These are phyloP conservation scores for Oryza coarctata DNA, from an alignment of 176 grass and related monocot species.

Conservation along the genomic window DNA sequence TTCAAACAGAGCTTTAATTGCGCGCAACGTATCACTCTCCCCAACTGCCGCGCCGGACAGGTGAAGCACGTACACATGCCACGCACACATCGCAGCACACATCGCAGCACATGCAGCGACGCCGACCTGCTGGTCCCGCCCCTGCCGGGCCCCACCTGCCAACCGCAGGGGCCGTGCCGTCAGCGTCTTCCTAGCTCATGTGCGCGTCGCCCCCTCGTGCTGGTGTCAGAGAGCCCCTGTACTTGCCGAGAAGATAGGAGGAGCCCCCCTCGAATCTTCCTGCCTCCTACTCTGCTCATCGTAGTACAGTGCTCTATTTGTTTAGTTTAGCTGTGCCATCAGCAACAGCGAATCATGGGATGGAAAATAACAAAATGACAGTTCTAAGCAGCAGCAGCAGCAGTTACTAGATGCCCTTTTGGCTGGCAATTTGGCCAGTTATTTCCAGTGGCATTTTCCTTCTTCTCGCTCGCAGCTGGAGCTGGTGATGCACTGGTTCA, in stretches of 20 bases:
- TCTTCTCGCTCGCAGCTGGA: background rate
- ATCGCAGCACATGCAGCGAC: constrained; percentile 18
- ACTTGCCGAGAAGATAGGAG: constrained; percentile 32
- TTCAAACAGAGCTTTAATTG: background rate
- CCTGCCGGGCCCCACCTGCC: background rate
- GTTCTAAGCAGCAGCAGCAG: background rate
- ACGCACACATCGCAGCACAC: too few species aligned
- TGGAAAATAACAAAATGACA: background rate
- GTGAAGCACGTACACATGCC: background rate
- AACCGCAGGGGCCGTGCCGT: background rate
- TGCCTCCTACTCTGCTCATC: constrained; percentile 4
- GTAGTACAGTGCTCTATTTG: background rate
- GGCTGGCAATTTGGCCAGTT: constrained; percentile 14
- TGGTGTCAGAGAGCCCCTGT: constrained; percentile 20
- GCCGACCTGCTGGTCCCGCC: background rate
- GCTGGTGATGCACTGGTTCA: background rate
- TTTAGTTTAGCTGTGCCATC: constrained; percentile 9
- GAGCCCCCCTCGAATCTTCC: constrained; percentile 46
- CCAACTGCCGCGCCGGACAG: constrained; percentile 26
- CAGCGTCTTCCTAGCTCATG: constrained; percentile 6
- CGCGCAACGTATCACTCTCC: background rate
- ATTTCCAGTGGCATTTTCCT: background rate
- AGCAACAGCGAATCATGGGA: background rate
- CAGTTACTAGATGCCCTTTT: background rate
- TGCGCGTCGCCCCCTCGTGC: constrained; percentile 32